Conservation (phyloP, 495 filamentous ascomycete species). For the Aspergillus heteromorphus region DNA sequence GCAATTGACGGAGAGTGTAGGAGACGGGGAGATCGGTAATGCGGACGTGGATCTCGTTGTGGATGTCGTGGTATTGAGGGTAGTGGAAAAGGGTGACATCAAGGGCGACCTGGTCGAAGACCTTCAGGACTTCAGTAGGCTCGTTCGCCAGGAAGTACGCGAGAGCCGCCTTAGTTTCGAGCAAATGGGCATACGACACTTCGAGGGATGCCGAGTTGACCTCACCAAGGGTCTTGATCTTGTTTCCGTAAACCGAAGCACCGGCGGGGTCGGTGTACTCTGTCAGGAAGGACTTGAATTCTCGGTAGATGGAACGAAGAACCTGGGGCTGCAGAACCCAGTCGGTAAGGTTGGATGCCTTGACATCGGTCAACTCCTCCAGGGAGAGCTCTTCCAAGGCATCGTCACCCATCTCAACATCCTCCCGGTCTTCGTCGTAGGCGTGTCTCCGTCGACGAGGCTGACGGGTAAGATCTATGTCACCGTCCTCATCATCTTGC, state of each 20-base stretch:
- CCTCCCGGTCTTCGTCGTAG: constrained; percentile 91
- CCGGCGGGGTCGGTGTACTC: constrained; percentile 87
- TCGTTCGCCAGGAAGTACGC: constrained; percentile 97
- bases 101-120: constrained; percentile 96
- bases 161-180: constrained; percentile 86
- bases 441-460: constrained; percentile 72
- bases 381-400: constrained; percentile 93
- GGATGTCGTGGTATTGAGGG: constrained; percentile 94
- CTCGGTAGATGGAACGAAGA: constrained; percentile 84
- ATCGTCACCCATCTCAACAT: constrained; percentile 80
- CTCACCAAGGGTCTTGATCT: constrained; percentile 89
- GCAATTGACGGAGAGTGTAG: constrained; percentile 94
- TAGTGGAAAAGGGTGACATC: constrained; percentile 93
- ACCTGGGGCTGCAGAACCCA: constrained; percentile 92
- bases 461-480: constrained; percentile 76
- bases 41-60: constrained; percentile 95
- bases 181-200: constrained; percentile 90
- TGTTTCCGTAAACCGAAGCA: constrained; percentile 87
- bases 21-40: constrained; percentile 91
- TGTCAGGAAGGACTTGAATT: constrained; percentile 96
- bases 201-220: constrained; percentile 94
- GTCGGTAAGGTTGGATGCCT: constrained; percentile 85
- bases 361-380: constrained; percentile 88
- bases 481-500: constrained; percentile 80
- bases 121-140: constrained; percentile 85